phyloP scores from a whole-genome alignment of 2,329 filamentous ascomycete species.

The Diaporthe longicolla region DNA sequence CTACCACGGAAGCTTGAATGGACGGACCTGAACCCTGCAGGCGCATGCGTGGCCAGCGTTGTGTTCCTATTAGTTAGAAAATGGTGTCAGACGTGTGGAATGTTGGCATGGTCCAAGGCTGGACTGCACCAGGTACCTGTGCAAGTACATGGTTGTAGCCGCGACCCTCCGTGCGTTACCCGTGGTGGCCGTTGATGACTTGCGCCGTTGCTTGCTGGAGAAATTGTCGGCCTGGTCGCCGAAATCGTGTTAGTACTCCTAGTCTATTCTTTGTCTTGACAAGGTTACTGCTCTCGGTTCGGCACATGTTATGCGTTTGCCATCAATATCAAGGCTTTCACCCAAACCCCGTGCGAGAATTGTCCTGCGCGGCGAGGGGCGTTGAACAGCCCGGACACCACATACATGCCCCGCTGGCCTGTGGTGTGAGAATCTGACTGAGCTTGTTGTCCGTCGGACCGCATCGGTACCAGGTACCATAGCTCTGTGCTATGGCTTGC shows the following conservation, averaged over 20 bases:
- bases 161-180: constrained; percentile 32
- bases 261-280: constrained; percentile 4
- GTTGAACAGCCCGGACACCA: neutral
- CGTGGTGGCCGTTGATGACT: constrained; percentile 29
- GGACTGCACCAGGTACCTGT: constrained; percentile 15
- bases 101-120: constrained; percentile 30
- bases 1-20: constrained; percentile 23
- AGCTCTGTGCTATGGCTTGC: constrained; percentile 35
- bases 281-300: constrained; percentile 28
- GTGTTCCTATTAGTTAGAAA: constrained; percentile 26
- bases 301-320: constrained; percentile 24
- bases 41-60: constrained; percentile 29
- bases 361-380: neutral
- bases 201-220: constrained; percentile 32
- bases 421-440: constrained; percentile 26
- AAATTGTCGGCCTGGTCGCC: constrained; percentile 34
- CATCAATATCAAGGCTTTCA: constrained; percentile 10
- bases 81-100: constrained; percentile 33
- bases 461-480: constrained; percentile 24
- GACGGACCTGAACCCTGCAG: constrained; percentile 17
- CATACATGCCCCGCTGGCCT: neutral
- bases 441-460: constrained; percentile 11
- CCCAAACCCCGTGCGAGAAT: neutral
- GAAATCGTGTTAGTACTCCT: constrained; percentile 32
- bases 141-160: constrained; percentile 23